Evolutionary conservation across 441 rosid species (phyloP).

Genomic region (Adansonia gregorii): DNA sequence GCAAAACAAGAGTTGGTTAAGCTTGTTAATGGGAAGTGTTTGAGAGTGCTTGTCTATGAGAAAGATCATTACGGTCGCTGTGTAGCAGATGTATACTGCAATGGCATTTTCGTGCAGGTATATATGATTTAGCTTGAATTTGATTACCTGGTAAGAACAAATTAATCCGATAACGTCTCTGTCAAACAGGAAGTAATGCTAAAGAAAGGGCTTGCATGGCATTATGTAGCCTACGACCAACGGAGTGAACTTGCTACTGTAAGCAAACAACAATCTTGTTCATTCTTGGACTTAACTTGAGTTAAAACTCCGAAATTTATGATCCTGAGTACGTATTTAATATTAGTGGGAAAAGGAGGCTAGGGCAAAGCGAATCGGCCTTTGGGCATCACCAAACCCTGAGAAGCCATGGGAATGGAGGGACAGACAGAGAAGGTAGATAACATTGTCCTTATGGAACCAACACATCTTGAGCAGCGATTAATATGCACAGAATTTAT

Average conservation of each 20-base stretch:
- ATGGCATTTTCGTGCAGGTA: constrained; percentile 68
- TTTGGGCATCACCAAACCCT: constrained; percentile 67
- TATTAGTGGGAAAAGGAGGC: constrained; percentile 83
- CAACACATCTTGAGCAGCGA: neutral
- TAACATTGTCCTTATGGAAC: neutral
- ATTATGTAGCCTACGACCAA: constrained; percentile 60
- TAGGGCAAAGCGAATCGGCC: constrained; percentile 49
- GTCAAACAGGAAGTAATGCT: too few relatives aligned
- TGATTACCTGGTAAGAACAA: neutral
- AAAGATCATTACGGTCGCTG: constrained; percentile 71
- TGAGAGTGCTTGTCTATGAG: constrained; percentile 53
- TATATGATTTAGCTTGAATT: constrained; percentile 34
- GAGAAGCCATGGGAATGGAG: constrained; percentile 74
- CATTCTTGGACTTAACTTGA: neutral
- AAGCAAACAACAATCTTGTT: constrained; percentile 20
- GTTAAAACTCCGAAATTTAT: neutral
- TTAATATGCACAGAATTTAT: neutral
- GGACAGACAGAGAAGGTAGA: constrained; percentile 46
- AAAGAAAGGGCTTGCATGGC: too few relatives aligned
- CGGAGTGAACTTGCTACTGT: constrained; percentile 60
- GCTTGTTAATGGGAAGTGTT: constrained; percentile 53
- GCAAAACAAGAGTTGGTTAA: constrained; percentile 54
- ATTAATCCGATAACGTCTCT: neutral
- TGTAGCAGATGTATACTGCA: constrained; percentile 73
- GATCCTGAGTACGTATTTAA: neutral